Percentiles rank a stretch among this genome's conserved stretches.
phyloP scores from a whole-genome alignment of 1,284 basidiomycete genomes.

The Pulveroboletus ridleyi region DNA sequence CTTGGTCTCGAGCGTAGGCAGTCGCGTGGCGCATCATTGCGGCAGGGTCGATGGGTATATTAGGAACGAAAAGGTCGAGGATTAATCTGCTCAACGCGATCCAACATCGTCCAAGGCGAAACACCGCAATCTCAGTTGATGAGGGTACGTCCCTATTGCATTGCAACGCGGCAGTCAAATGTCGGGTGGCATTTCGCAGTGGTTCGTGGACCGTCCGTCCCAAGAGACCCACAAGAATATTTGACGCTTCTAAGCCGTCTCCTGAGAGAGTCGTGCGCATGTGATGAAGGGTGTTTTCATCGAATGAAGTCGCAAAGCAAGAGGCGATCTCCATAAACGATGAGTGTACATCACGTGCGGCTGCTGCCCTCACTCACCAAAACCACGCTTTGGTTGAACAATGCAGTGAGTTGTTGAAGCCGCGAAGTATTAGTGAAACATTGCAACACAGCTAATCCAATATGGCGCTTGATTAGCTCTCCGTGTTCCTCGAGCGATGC shows the following conservation, averaged over 20 bases:
- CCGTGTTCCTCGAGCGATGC: conserved; percentile 43
- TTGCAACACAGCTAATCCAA: conserved; percentile 43
- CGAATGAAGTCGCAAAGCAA: conserved; percentile 50
- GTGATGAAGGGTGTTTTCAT: conserved; percentile 34
- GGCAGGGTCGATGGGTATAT: conserved; percentile 89
- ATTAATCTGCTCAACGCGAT: conserved; percentile 67
- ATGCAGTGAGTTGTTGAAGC: conserved; percentile 45
- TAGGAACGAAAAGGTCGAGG: conserved; percentile 83
- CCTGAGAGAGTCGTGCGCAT: conserved; percentile 18
- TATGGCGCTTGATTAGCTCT: conserved; percentile 42
- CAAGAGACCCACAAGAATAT: conserved; percentile 28
- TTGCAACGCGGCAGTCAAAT: conserved; percentile 23
- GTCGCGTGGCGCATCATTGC: conserved; percentile 65
- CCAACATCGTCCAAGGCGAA: conserved; percentile 64
- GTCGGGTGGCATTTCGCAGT: conserved; percentile 31
- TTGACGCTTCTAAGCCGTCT: conserved; percentile 19
- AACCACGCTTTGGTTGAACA: conserved; percentile 46
- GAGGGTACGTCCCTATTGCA: conserved; percentile 8
- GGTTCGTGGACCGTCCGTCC: conserved; percentile 29
- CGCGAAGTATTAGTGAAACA: conserved; percentile 44
- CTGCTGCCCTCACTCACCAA: conserved; percentile 41
- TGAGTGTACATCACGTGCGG: conserved; percentile 10
- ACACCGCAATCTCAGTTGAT: conserved; percentile 12
- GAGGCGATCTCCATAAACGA: conserved; percentile 40
- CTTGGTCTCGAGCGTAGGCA: conserved; percentile 57